Percentiles rank a stretch among this genome's conserved stretches.
These are phyloP conservation scores for Alternaria gaisen DNA, from an alignment of 2,329 filamentous ascomycete species.

Conservation along the genomic window DNA sequence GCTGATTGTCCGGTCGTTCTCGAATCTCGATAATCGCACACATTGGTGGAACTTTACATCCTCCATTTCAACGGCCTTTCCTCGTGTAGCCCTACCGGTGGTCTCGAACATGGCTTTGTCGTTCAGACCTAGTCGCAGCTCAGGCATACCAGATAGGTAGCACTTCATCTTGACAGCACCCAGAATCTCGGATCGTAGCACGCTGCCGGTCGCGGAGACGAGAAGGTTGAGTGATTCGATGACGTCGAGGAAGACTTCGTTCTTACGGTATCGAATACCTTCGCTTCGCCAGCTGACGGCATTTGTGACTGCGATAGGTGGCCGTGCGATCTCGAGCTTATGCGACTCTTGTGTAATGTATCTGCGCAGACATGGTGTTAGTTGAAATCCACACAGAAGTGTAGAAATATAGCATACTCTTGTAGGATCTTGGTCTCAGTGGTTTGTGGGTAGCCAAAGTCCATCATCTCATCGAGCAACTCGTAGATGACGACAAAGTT, in stretches of 20 bases:
- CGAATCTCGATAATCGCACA: constrained; percentile 92
- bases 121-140: constrained; percentile 91
- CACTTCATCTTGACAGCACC: constrained; percentile 99
- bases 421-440: constrained; percentile 98
- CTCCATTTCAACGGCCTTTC: constrained; percentile 99
- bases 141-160: constrained; percentile 97
- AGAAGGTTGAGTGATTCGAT: constrained; percentile 96
- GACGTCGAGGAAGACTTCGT: constrained; percentile 98
- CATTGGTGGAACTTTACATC: constrained; percentile 99
- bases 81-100: constrained; percentile 89
- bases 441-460: constrained; percentile 98
- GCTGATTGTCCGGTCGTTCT: constrained; percentile 98
- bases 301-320: constrained; percentile 97
- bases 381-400: neutral
- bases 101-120: constrained; percentile 99
- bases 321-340: constrained; percentile 94
- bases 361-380: constrained; percentile 45
- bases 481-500: constrained; percentile 99
- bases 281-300: constrained; percentile 98
- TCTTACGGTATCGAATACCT: constrained; percentile 97
- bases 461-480: constrained; percentile 99
- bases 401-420: constrained; percentile 63
- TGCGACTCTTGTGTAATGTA: constrained; percentile 99
- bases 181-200: constrained; percentile 93
- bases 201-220: constrained; percentile 92